Conservation (phyloP, 1,284 basidiomycete species). For the Ustilago tritici region DNA sequence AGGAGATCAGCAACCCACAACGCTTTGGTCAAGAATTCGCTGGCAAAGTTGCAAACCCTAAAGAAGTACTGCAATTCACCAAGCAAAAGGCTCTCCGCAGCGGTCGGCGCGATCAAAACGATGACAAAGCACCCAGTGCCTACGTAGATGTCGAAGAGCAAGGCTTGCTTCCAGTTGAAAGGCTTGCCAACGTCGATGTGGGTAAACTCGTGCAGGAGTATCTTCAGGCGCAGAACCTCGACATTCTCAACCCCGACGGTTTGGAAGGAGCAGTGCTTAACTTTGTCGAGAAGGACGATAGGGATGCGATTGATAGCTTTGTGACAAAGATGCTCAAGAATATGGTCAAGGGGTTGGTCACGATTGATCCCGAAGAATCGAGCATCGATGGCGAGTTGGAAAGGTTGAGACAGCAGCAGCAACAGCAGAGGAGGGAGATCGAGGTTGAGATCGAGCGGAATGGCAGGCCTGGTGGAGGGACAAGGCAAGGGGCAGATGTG, state of each 20-base stretch:
- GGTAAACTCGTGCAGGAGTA: constrained; percentile 61
- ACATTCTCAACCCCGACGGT: constrained; percentile 60
- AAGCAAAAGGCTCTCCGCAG: constrained; percentile 75
- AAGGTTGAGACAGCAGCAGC: constrained; percentile 37
- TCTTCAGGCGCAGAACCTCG: constrained; percentile 60
- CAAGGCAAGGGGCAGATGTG: constrained; percentile 8
- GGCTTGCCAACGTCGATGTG: constrained; percentile 60
- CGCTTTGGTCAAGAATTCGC: constrained; percentile 96
- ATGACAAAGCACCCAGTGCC: constrained; percentile 17
- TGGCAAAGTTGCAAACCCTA: constrained; percentile 90
- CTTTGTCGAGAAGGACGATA: constrained; percentile 67
- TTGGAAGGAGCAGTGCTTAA: constrained; percentile 62
- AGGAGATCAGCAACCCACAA: constrained; percentile 79
- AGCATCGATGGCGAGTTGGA: constrained; percentile 51
- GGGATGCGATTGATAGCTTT: constrained; percentile 59
- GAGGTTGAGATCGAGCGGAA: constrained; percentile 24
- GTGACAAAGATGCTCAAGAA: constrained; percentile 52
- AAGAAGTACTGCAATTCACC: constrained; percentile 90
- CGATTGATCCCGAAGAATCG: constrained; percentile 57
- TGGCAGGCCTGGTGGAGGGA: not conserved
- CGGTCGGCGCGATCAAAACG: constrained; percentile 19
- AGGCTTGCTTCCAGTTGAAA: constrained; percentile 55
- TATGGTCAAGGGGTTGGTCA: constrained; percentile 47
- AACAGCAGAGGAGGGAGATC: constrained; percentile 30
- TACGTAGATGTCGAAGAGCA: constrained; percentile 48